Evolutionary conservation across 2,329 filamentous ascomycete species (phyloP).

Genomic region (Dichotomopilus funicola): DNA sequence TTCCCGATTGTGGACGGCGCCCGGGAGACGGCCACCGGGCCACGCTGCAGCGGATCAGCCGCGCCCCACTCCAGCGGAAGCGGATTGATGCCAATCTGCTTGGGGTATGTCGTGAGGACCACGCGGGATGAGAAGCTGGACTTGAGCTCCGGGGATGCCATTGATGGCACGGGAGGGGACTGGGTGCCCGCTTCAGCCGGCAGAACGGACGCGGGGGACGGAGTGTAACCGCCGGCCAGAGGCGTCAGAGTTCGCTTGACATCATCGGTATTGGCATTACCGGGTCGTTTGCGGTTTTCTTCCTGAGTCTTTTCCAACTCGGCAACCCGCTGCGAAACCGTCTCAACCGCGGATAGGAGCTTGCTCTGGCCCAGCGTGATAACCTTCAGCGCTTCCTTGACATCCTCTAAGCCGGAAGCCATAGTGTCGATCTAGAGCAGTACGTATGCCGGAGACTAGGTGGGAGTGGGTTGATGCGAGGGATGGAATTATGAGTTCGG

Average conservation of each 20-base stretch:
- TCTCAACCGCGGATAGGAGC: conserved; percentile 36
- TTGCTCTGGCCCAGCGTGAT: conserved; percentile 38
- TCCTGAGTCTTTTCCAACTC: conserved; percentile 19
- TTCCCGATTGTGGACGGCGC: conserved; percentile 67
- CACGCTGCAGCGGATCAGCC: conserved; percentile 64
- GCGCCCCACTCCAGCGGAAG: conserved; percentile 83
- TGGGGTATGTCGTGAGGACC: conserved; percentile 71
- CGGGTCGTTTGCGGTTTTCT: conserved; percentile 1
- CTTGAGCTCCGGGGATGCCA: conserved; percentile 31
- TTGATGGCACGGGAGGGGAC: conserved; percentile 20
- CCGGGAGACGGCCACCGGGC: conserved; percentile 82
- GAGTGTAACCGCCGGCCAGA: conserved; percentile 16
- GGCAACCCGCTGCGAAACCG: conserved; percentile 30
- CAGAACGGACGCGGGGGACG: conserved; percentile 21
- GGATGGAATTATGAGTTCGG: too few relatives aligned
- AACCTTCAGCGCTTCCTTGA: conserved; percentile 27
- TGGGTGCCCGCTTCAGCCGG: conserved; percentile 23
- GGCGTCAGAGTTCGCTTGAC: conserved; percentile 12
- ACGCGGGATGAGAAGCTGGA: conserved; percentile 48
- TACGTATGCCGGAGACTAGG: neutral
- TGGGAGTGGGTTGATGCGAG: neutral
- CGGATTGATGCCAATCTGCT: conserved; percentile 91
- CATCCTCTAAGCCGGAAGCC: conserved; percentile 29
- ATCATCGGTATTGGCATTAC: neutral
- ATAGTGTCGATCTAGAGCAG: conserved; percentile 2